Base-by-base conservation (phyloP, 306 rosid species). In the Astragalus glycyphyllos region DNA sequence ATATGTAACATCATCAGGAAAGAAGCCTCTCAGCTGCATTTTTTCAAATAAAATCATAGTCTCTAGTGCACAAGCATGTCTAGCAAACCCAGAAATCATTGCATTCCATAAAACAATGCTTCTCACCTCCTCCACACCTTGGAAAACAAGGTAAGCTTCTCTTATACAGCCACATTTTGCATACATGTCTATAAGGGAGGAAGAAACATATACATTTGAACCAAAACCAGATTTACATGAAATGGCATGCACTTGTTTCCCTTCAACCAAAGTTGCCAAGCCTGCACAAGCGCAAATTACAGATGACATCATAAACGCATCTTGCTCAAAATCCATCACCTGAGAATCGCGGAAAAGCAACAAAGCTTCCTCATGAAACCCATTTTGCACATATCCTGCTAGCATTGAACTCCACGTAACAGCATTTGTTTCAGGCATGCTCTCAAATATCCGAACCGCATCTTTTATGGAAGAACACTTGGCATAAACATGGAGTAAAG, bases 371-470 rank as follows among this genome's bases (percentile, higher is more conserved):
- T 94, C 95, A 37, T 81, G 83, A 45, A 76, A 69, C 73, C 80
- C 92, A 80, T 85, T 89, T 65, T 87, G 97, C 50, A 84, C 94
- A 20, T 74, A 87, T 31, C 98, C 95, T 0, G 97, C 85, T 50
- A 78, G 73, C 89, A 90, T 85, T 11, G 98, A 94, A 86, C 94
- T 90, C 98, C 98, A 94, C 0, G 96, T 94, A 44, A 94, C 97
- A 42, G 54, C 81, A 77, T 58, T 90, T 57, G 72, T 86, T 71
- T 88, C 87, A 0, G 90, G 86, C 92, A 93, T 87, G 51, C 81
- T 78, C 77, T 80, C 81, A 56, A 90, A 90, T 16, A 94, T 82
- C 72, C 12, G 26, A 61, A 68, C 60, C 4, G 98, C 94, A 45
- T 87, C 88, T 74, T 80, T 76, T 58, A 87, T 77, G 45, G 70